Percentiles rank a stretch among this genome's conserved stretches.
These are phyloP conservation scores for Myochromella boudieri DNA, from an alignment of 768 basidiomycete species.

Conservation along the genomic window DNA sequence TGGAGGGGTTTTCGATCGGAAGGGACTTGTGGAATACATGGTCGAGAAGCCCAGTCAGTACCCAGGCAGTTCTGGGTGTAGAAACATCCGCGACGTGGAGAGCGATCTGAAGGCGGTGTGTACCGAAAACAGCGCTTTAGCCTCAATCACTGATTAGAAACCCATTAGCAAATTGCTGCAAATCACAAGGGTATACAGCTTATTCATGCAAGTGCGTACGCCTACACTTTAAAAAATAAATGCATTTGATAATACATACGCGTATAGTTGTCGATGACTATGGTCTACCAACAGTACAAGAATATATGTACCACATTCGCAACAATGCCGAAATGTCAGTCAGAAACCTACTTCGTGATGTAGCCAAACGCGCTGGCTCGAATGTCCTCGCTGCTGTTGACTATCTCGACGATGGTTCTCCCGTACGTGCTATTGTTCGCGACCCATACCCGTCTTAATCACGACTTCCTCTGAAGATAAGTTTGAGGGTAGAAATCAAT, in stretches of 20 bases:
- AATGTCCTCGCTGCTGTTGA: slow-evolving; percentile 72
- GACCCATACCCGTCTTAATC: slow-evolving; percentile 1
- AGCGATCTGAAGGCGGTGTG: slow-evolving; percentile 88
- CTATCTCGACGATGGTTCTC: slow-evolving; percentile 86
- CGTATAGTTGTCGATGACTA: slow-evolving; percentile 81
- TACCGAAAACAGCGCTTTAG: not conserved
- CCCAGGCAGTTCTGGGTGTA: slow-evolving; percentile 83
- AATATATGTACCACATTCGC: slow-evolving; percentile 92
- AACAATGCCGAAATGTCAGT: slow-evolving; percentile 88
- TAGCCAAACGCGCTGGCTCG: slow-evolving; percentile 66
- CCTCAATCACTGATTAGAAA: slow-evolving; percentile 1
- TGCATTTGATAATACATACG: slow-evolving; percentile 6
- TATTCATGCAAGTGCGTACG: slow-evolving; percentile 67
- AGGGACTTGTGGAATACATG: slow-evolving; percentile 77
- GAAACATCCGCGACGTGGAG: slow-evolving; percentile 87
- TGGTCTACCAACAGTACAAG: slow-evolving; percentile 80
- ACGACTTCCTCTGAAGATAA: slow-evolving; percentile 46
- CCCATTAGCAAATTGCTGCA: slow-evolving; percentile 81
- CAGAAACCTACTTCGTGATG: slow-evolving; percentile 74
- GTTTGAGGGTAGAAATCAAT: slow-evolving; percentile 76
- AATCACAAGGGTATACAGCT: slow-evolving; percentile 91
- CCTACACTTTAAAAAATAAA: not conserved
- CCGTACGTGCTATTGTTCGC: slow-evolving; percentile 42
- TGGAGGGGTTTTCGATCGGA: slow-evolving; percentile 75
- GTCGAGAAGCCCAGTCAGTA: slow-evolving; percentile 78